Conservation (phyloP, 2,329 filamentous ascomycete genomes). For the Blumeria graminis region DNA sequence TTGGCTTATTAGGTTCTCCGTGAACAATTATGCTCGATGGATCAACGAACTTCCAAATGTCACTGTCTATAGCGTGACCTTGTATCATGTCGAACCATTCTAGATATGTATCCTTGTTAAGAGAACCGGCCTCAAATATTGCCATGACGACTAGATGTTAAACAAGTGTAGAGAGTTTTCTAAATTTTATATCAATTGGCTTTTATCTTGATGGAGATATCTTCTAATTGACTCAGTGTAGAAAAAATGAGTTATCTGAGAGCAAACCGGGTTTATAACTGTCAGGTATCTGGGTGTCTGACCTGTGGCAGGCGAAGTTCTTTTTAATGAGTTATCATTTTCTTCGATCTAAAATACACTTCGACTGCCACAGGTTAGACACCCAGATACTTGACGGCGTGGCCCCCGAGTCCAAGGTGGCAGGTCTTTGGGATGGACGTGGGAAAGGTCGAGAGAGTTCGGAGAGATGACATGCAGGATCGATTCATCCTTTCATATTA, state of each 20-base stretch:
- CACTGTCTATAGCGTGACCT: neutral
- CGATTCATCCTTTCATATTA: too few species aligned
- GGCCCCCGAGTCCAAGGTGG: too few species aligned
- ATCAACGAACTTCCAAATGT: neutral
- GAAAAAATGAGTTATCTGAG: neutral
- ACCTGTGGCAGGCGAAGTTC: too few species aligned
- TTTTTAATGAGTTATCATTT: too few species aligned
- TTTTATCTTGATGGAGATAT: neutral
- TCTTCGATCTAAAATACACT: too few species aligned
- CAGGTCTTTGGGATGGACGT: too few species aligned
- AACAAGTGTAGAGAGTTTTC: neutral
- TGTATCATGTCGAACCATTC: constrained; percentile 1
- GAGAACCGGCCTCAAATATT: neutral
- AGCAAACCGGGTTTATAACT: neutral
- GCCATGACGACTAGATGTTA: neutral
- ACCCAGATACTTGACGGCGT: too few species aligned
- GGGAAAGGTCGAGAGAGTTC: too few species aligned
- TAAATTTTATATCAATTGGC: neutral
- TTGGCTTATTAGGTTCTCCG: neutral
- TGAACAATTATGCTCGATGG: neutral
- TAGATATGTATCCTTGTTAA: neutral
- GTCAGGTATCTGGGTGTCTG: neutral
- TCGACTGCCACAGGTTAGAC: too few species aligned
- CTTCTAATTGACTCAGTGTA: neutral
- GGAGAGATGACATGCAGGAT: too few species aligned